These are phyloP conservation scores for Metarhizium brunneum DNA, from an alignment of 2,329 filamentous ascomycete genomes.

Conservation along the genomic window DNA sequence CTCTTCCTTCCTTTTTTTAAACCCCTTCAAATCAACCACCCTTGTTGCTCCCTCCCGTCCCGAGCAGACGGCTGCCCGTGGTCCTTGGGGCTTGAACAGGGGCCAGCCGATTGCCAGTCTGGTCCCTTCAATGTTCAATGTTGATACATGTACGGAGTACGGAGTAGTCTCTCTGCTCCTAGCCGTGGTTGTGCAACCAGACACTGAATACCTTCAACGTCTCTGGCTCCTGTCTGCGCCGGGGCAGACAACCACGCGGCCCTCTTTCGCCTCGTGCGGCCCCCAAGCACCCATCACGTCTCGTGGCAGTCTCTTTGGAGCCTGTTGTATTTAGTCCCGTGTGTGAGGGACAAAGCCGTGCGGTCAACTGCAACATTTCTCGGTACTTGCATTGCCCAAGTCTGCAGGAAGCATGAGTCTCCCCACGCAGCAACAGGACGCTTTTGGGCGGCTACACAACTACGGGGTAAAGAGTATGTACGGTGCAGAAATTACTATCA, in stretches of 20 bases:
- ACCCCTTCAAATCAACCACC: neutral
- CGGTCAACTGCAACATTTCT: neutral
- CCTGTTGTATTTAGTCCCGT: neutral
- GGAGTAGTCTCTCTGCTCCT: too few species aligned
- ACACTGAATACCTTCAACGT: neutral
- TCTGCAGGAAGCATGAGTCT: neutral
- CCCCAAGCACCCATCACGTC: neutral
- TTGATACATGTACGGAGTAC: neutral
- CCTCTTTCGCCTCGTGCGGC: neutral
- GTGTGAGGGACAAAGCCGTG: neutral
- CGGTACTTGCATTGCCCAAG: neutral
- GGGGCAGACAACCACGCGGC: neutral
- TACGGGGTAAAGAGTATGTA: too few species aligned
- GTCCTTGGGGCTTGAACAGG: neutral
- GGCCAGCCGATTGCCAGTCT: neutral
- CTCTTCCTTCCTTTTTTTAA: too few species aligned
- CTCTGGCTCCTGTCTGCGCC: neutral
- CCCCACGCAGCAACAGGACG: neutral
- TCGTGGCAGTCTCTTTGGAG: neutral
- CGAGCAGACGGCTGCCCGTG: slow-evolving; percentile 1
- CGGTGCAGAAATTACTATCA: too few species aligned
- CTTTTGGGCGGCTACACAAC: too few species aligned
- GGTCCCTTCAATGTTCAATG: too few species aligned
- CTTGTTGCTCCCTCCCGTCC: slow-evolving; percentile 2
- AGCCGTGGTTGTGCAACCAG: too few species aligned